Percentiles rank a stretch among this genome's conserved stretches.
These are phyloP conservation scores for Rhododendron molle DNA, from an alignment of 148 eudicot genomes.

Conservation along the genomic window DNA sequence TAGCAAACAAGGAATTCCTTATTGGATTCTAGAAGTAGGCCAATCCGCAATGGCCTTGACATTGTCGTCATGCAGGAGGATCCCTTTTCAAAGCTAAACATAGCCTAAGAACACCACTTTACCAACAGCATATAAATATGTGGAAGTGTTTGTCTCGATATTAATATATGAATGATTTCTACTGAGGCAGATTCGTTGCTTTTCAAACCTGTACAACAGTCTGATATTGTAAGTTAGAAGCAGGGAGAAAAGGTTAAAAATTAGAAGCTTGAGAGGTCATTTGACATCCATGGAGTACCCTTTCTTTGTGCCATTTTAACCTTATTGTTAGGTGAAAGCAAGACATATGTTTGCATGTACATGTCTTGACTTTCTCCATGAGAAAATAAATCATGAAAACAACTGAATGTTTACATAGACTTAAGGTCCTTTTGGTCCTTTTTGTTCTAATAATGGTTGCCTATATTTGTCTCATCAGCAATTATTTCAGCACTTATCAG, in stretches of 20 bases:
- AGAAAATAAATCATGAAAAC: not conserved
- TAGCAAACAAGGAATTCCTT: not conserved
- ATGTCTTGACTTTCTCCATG: not conserved
- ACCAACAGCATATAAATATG: not conserved
- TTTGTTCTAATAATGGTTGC: not conserved
- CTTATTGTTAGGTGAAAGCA: not conserved
- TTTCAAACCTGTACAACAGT: not conserved
- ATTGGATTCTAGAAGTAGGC: not conserved
- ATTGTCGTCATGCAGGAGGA: not conserved
- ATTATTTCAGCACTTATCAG: not conserved
- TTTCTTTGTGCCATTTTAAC: not conserved
- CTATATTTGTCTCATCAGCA: not conserved
- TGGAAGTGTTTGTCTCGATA: not conserved
- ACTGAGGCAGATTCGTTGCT: not conserved
- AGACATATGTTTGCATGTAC: not conserved
- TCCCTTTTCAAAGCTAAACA: not conserved
- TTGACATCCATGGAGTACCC: not conserved
- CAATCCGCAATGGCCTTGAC: not conserved
- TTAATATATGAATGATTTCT: not conserved
- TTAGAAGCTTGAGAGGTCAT: not conserved
- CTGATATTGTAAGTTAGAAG: not conserved
- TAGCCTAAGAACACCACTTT: not conserved
- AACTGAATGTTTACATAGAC: not conserved
- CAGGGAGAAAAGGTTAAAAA: not conserved
- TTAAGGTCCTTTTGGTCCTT: not conserved